A percentile compares a stretch with the other conserved stretches of the same genome.
phyloP scores from a whole-genome alignment of 148 eudicot genomes.

The Dianthus caryophyllus region DNA sequence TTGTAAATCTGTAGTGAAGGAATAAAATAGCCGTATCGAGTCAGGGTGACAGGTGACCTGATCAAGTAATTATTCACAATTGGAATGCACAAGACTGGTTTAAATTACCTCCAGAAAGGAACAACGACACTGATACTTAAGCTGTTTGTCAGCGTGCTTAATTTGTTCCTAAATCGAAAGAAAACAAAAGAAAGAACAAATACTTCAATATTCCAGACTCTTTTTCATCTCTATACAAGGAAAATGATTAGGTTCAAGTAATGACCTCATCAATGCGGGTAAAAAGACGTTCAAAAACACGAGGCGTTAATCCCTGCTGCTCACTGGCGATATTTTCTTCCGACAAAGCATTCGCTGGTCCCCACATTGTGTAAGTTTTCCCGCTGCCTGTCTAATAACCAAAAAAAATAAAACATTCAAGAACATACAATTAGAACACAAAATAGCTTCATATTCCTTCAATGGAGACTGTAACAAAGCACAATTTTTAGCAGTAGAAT shows the following conservation, averaged over 20 bases:
- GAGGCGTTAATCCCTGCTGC: conserved; percentile 90
- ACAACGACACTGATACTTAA: conserved; percentile 83
- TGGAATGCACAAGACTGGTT: background rate
- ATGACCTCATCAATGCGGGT: conserved; percentile 75
- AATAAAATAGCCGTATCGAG: background rate
- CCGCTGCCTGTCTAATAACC: conserved; percentile 90
- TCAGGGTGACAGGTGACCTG: background rate
- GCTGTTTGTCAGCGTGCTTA: conserved; percentile 75
- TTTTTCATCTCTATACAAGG: background rate
- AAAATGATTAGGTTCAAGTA: background rate
- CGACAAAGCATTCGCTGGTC: conserved; percentile 86
- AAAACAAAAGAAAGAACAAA: conserved; percentile 15
- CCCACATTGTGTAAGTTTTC: conserved; percentile 97
- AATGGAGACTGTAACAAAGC: background rate
- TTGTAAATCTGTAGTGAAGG: conserved; percentile 66
- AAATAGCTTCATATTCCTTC: background rate
- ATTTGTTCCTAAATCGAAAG: conserved; percentile 58
- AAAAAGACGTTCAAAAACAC: conserved; percentile 76
- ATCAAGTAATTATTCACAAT: background rate
- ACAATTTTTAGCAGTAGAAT: background rate
- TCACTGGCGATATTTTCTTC: conserved; percentile 56
- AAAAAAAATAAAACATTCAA: background rate
- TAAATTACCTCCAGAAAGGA: conserved; percentile 87
- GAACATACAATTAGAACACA: conserved; percentile 16
- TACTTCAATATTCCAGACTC: background rate